These are phyloP conservation scores for Trichaptum fuscoviolaceum DNA, from an alignment of 768 basidiomycete species.

Conservation along the genomic window DNA sequence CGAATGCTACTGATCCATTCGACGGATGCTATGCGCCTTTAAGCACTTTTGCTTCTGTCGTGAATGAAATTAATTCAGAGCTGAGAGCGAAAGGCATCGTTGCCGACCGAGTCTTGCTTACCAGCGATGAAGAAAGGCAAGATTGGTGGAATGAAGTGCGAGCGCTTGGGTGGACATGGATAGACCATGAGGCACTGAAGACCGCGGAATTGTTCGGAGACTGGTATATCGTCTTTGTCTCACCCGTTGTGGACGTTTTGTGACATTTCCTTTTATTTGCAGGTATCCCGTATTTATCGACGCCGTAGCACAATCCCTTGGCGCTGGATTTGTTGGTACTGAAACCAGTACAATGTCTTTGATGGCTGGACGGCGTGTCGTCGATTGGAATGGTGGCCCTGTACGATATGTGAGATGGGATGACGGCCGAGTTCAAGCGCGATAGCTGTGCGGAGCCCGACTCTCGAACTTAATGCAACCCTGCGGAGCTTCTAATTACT, in stretches of 20 bases:
- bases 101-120: conserved; percentile 55
- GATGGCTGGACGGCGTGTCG: conserved; percentile 58
- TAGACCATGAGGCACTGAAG: conserved; percentile 39
- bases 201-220: conserved; percentile 42
- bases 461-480: too few relatives aligned
- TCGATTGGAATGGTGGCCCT: conserved; percentile 59
- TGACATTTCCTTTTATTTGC: conserved; percentile 2
- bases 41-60: conserved; percentile 47
- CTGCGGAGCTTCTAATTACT: too few relatives aligned
- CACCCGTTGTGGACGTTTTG: conserved; percentile 2
- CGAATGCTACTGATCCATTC: conserved; percentile 25
- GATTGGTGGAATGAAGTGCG: conserved; percentile 56
- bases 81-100: conserved; percentile 39
- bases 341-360: conserved; percentile 67
- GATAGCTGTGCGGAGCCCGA: too few relatives aligned
- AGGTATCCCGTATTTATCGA: conserved; percentile 76
- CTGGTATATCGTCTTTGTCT: conserved; percentile 34
- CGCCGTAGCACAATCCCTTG: conserved; percentile 63
- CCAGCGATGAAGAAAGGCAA: conserved; percentile 54
- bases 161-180: conserved; percentile 43
- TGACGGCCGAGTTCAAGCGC: not conserved
- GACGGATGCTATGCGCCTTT: conserved; percentile 50
- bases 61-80: conserved; percentile 50
- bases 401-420: conserved; percentile 53
- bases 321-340: conserved; percentile 67